A percentile compares a stretch with the other conserved stretches of the same genome.
These are phyloP conservation scores for Abortiporus biennis DNA, from an alignment of 1,284 basidiomycete genomes.

Conservation along the genomic window DNA sequence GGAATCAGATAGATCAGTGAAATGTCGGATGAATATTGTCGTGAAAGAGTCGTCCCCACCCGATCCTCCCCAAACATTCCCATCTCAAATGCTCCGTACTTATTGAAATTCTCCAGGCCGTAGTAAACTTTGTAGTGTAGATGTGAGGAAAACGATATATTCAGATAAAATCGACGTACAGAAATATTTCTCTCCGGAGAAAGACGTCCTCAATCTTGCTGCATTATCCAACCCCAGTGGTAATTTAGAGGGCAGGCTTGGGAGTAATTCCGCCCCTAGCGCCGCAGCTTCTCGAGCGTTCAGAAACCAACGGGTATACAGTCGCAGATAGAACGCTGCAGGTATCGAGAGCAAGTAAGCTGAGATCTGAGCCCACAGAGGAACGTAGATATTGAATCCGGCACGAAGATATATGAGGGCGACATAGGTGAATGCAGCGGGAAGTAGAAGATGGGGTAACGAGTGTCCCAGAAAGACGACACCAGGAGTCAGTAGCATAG, in stretches of 20 bases:
- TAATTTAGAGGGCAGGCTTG: constrained; percentile 10
- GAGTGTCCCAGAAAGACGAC: background rate
- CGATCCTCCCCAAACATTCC: constrained; percentile 13
- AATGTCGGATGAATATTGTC: background rate
- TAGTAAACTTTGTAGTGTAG: constrained; percentile 13
- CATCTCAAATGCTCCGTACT: constrained; percentile 14
- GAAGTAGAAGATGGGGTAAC: constrained; percentile 6
- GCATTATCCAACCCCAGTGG: constrained; percentile 19
- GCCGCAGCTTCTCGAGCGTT: constrained; percentile 15
- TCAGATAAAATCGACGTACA: constrained; percentile 6
- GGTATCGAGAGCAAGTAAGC: constrained; percentile 12
- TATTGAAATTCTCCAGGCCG: constrained; percentile 13
- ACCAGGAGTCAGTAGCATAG: background rate
- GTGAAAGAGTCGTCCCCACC: too few species aligned
- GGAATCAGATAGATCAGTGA: background rate
- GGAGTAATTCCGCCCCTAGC: constrained; percentile 16
- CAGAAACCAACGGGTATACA: too few species aligned
- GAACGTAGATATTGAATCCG: constrained; percentile 2
- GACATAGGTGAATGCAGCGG: constrained; percentile 8
- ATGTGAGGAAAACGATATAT: constrained; percentile 1
- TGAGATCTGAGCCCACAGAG: constrained; percentile 5
- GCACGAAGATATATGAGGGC: background rate
- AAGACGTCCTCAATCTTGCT: background rate
- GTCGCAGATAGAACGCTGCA: too few species aligned
- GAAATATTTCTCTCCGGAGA: constrained; percentile 11